Percentiles rank a stretch among this genome's conserved stretches.
Conservation (phyloP, 2,329 filamentous ascomycete species). For the Raffaelea ambrosiae region DNA sequence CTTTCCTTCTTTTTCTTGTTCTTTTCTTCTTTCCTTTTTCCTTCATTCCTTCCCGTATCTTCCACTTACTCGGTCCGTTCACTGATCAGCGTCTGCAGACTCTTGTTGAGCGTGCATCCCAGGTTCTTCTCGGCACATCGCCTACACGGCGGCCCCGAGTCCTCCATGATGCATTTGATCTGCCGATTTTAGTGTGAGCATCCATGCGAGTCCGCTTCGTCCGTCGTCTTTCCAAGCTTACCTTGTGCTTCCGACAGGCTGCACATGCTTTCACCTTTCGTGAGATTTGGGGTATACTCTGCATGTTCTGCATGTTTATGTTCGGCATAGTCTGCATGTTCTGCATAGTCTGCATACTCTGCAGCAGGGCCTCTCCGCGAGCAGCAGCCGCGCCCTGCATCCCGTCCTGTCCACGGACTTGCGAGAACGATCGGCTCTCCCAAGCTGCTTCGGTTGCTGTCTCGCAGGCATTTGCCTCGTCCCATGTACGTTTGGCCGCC, state of each 20-base stretch:
- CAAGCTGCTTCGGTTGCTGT: neutral
- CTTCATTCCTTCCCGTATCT: neutral
- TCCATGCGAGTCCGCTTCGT: no score
- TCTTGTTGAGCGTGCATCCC: slow-evolving; percentile 30
- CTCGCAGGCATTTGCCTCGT: neutral
- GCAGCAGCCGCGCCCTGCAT: no score
- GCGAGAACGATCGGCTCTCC: no score
- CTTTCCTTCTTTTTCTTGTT: no score
- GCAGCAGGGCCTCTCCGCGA: no score
- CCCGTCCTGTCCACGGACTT: no score
- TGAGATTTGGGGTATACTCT: slow-evolving; percentile 18
- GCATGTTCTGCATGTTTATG: no score
- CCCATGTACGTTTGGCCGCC: neutral
- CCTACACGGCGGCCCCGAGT: slow-evolving; percentile 27
- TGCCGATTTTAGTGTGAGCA: slow-evolving; percentile 11
- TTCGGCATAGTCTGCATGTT: no score
- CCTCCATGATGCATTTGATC: slow-evolving; percentile 34
- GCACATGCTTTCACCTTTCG: slow-evolving; percentile 32
- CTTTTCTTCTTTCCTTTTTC: neutral
- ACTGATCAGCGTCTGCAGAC: slow-evolving; percentile 31
- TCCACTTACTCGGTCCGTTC: slow-evolving; percentile 29
- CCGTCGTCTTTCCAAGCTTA: slow-evolving; percentile 6
- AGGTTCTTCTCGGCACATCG: slow-evolving; percentile 27
- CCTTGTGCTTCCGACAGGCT: slow-evolving; percentile 32
- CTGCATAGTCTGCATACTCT: no score